Evolutionary conservation across 1,139 yeast genomes (phyloP).

Genomic region (Geotrichum reessii): DNA sequence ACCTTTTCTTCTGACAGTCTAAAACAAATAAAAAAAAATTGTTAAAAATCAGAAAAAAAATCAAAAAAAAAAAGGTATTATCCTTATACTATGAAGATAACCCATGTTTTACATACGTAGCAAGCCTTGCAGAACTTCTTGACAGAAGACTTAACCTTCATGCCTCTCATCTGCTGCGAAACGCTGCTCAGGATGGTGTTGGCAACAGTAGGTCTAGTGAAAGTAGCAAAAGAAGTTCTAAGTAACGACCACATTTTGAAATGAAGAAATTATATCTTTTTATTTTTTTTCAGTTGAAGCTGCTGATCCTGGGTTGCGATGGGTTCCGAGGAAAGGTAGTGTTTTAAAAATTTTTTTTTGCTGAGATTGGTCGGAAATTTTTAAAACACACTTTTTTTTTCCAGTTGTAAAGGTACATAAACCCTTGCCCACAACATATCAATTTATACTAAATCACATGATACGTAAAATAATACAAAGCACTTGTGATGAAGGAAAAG

Average conservation of each 20-base stretch:
- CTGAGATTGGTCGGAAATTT: background rate
- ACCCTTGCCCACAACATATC: background rate
- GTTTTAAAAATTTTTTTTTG: background rate
- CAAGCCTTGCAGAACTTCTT: conserved; percentile 90
- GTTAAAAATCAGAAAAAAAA: background rate
- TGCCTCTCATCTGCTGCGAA: conserved; percentile 40
- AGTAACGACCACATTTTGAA: conserved; percentile 16
- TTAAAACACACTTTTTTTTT: background rate
- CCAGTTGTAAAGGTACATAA: background rate
- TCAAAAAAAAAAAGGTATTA: background rate
- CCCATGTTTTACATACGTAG: conserved; percentile 44
- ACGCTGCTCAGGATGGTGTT: conserved; percentile 19
- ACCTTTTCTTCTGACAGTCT: conserved; percentile 87
- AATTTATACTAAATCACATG: background rate
- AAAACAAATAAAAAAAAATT: background rate
- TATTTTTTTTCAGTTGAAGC: background rate
- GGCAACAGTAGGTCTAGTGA: conserved; percentile 18
- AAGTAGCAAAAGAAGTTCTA: conserved; percentile 13
- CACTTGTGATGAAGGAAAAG: background rate
- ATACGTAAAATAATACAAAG: background rate
- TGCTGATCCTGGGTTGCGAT: background rate
- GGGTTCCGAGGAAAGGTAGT: background rate
- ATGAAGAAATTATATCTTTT: background rate
- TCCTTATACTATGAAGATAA: background rate
- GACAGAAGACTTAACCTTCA: conserved; percentile 75